phyloP scores from a whole-genome alignment of 73 alveolate genomes.

The Paramecium biaurelia region DNA sequence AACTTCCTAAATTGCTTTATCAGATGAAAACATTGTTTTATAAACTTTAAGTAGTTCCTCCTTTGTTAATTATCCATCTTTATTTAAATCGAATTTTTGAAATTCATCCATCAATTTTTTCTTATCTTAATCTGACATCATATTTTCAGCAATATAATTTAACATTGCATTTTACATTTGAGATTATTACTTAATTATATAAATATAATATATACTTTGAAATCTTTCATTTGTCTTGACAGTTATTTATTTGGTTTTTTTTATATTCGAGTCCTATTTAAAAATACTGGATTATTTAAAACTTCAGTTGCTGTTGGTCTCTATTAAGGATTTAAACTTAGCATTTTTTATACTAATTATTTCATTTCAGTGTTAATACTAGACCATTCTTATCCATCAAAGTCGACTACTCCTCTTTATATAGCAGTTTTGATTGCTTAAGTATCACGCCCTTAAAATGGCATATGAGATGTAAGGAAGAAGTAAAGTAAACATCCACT shows the following conservation, averaged over 20 bases:
- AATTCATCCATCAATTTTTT: neutral
- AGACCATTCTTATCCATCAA: neutral
- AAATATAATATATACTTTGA: neutral
- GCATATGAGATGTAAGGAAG: conserved; percentile 27
- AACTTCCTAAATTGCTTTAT: neutral
- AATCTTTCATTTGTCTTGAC: neutral
- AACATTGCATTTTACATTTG: neutral
- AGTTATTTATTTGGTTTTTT: neutral
- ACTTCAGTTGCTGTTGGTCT: conserved; percentile 34
- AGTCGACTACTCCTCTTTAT: neutral
- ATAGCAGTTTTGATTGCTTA: neutral
- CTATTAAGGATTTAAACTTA: neutral
- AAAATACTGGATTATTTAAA: neutral
- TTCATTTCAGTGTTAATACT: neutral
- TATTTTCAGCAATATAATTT: neutral
- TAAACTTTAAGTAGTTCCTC: conserved; percentile 23
- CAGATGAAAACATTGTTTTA: neutral
- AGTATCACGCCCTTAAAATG: neutral
- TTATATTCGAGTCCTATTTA: neutral
- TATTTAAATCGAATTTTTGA: neutral
- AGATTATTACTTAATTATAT: neutral
- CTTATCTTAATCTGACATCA: conserved; percentile 35
- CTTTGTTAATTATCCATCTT: conserved; percentile 6
- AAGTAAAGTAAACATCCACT: conserved; percentile 44
- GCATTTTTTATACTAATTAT: neutral